phyloP scores from a whole-genome alignment of 1,139 yeast genomes.

The Yamadazyma oceani region DNA sequence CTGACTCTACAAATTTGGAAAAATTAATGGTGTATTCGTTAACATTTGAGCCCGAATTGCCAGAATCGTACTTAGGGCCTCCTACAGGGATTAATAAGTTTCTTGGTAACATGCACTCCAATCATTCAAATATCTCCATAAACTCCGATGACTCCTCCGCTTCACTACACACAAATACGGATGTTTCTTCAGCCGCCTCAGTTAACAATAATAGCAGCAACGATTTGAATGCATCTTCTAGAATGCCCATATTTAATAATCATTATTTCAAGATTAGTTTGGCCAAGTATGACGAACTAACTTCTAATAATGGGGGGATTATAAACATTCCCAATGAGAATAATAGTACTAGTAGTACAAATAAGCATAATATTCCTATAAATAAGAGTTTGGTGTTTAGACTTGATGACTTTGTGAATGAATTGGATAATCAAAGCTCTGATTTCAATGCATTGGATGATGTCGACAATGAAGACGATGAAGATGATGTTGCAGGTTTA shows the following conservation, averaged over 20 bases:
- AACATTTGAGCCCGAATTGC: conserved; percentile 39
- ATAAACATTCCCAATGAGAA: conserved; percentile 5
- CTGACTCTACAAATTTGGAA: conserved; percentile 40
- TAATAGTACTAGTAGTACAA: background rate
- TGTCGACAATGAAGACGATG: conserved; percentile 27
- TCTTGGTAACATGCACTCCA: conserved; percentile 7
- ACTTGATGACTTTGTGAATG: conserved; percentile 39
- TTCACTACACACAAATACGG: conserved; percentile 9
- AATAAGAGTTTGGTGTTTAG: conserved; percentile 39
- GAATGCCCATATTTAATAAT: conserved; percentile 41
- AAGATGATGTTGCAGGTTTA: conserved; percentile 40
- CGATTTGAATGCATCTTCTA: conserved; percentile 21
- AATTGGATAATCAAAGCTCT: conserved; percentile 21
- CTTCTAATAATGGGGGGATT: conserved; percentile 4
- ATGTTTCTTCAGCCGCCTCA: conserved; percentile 1
- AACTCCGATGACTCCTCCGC: conserved; percentile 29
- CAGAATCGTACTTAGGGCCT: conserved; percentile 37
- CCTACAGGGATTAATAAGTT: conserved; percentile 1
- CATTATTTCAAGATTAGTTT: conserved; percentile 36
- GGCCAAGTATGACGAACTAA: conserved; percentile 38
- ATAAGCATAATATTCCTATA: conserved; percentile 29
- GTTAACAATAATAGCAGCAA: background rate
- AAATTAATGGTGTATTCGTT: conserved; percentile 41
- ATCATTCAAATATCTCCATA: conserved; percentile 27
- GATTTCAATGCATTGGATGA: conserved; percentile 23